Percentiles rank a stretch among this genome's conserved stretches.
Conservation (phyloP, 1,284 basidiomycete species). For the Anthracocystis walkeri region DNA sequence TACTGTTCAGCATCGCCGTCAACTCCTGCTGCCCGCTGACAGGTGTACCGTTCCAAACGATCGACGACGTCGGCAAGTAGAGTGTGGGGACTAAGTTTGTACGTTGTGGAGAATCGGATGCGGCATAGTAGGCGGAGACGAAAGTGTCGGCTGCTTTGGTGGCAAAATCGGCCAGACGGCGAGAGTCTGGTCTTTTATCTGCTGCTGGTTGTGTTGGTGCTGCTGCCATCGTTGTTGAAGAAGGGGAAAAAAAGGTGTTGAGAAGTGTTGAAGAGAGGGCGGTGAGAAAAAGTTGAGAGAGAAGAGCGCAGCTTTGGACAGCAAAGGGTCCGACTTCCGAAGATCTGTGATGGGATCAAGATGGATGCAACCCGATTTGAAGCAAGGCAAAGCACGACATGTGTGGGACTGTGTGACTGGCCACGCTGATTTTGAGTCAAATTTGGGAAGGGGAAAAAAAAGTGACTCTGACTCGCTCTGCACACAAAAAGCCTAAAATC, state of each 20-base stretch:
- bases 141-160: conserved; percentile 66
- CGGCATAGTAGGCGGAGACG: conserved; percentile 67
- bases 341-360: no score
- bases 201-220: conserved; percentile 1
- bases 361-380: neutral
- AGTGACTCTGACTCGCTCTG: conserved; percentile 4
- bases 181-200: conserved; percentile 37
- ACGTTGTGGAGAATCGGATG: conserved; percentile 66
- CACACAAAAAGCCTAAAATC: neutral
- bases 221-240: conserved; percentile 3
- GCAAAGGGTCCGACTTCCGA: conserved; percentile 23
- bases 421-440: neutral
- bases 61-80: conserved; percentile 62
- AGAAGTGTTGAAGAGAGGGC: neutral
- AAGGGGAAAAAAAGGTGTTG: neutral
- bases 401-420: neutral
- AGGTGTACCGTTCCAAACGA: conserved; percentile 68
- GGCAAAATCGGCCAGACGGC: conserved; percentile 57
- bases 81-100: conserved; percentile 62
- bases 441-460: neutral
- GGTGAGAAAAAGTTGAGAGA: neutral
- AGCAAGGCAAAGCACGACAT: conserved; percentile 22
- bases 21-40: conserved; percentile 63
- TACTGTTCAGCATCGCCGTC: conserved; percentile 58
- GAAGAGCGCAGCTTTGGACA: conserved; percentile 20